Base-by-base conservation (phyloP, 805 yeast species). In the Starmerella bombicola region DNA sequence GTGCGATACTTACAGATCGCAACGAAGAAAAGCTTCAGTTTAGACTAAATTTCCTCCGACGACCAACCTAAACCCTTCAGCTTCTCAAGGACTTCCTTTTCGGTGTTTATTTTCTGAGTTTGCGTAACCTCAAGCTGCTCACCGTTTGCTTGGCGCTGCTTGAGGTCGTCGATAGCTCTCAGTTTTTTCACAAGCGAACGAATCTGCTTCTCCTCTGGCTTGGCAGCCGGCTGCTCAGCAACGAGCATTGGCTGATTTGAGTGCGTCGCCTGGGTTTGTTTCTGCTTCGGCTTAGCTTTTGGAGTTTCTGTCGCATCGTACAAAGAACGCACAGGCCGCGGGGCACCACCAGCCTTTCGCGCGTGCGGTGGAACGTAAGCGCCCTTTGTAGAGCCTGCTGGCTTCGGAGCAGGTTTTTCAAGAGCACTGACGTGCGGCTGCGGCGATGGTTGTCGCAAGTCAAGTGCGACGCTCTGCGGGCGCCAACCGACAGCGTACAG, bases 281-380 rank as follows among this genome's bases (percentile, higher is more conserved):
- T 29, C 20, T 13, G 16, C 30, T 5, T n/a, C 34, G 26, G 40
- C 35, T 22, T 18, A 13, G 30, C 30, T 16, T 30, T n/a, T 7
- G 31, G 5, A 7, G 38, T 17, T 34, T 26, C 42, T 38, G 51
- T 34, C 9, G 53, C 45, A 33, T 52, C 55, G 41, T 52, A 51
- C 30, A 53, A 43, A 21, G 56, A 48, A 21, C 50, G 46, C 31
- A 48, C 58, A 12, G 59, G 55, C 10, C 61, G 55, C 29, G 56
- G 30, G 9, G 61, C 45, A n/a, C 63, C 57, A 13, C 43, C 44
- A 30, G 35, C 35, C 3, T 62, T 60, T 60, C 94, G 72, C 9
- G 96, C 95, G 61, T 85, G 95, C 2, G 99, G 98, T 19, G 98
- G 98, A 60, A 93, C 75, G 60, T 91, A 91, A 31, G 96, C 97